Evolutionary conservation across 2,329 filamentous ascomycete genomes (phyloP).

Genomic region (Colletotrichum simmondsii): DNA sequence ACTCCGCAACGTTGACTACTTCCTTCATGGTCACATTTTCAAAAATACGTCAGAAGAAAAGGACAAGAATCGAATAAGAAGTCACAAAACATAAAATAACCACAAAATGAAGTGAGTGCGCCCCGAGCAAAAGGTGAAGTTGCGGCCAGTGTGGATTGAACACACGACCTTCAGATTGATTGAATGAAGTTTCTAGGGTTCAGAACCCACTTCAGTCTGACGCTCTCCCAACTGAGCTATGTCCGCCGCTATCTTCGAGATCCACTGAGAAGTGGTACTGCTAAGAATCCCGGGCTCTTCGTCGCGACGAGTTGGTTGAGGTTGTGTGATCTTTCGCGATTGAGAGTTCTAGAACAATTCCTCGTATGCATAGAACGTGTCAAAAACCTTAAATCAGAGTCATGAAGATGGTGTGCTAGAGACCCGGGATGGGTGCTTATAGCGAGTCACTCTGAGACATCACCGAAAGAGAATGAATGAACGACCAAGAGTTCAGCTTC

Average conservation of each 20-base stretch:
- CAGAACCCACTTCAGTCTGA: slow-evolving; percentile 32
- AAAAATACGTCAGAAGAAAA: too few species aligned
- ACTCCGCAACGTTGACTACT: too few species aligned
- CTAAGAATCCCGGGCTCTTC: not conserved
- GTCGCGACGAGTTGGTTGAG: not conserved
- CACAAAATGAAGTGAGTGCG: too few species aligned
- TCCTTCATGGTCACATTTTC: too few species aligned
- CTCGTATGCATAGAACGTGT: not conserved
- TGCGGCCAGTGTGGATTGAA: slow-evolving; percentile 36
- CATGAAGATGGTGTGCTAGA: not conserved
- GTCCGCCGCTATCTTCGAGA: slow-evolving; percentile 31
- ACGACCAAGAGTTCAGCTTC: not conserved
- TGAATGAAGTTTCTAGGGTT: slow-evolving; percentile 30
- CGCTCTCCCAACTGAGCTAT: slow-evolving; percentile 35
- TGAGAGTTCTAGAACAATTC: not conserved
- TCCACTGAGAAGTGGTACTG: accelerated
- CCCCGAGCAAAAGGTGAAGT: slow-evolving; percentile 7
- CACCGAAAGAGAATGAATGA: not conserved
- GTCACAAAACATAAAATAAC: too few species aligned
- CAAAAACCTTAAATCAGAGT: not conserved
- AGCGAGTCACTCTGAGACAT: slow-evolving; percentile 23
- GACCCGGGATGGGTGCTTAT: not conserved
- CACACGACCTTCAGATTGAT: not conserved
- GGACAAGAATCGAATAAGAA: too few species aligned
- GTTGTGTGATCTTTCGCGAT: not conserved